Percentiles rank a stretch among this genome's conserved stretches.
These are phyloP conservation scores for Termitomyces sp. DNA, from an alignment of 768 basidiomycete species.

Conservation along the genomic window DNA sequence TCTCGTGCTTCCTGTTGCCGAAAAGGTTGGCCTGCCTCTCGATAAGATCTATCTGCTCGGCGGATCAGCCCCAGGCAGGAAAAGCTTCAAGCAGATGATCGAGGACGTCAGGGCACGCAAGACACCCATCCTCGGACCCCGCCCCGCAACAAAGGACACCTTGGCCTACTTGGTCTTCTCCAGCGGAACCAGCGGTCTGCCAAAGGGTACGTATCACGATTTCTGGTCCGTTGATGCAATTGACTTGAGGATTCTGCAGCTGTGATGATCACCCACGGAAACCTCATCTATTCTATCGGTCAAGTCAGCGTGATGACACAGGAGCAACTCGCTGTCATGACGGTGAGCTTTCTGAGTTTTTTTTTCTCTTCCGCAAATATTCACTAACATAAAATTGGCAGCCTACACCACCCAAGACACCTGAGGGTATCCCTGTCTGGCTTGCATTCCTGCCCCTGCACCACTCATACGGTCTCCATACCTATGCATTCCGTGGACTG, in stretches of 20 bases:
- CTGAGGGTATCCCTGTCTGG: constrained; percentile 41
- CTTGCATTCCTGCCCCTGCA: constrained; percentile 67
- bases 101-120: constrained; percentile 23
- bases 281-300: constrained; percentile 42
- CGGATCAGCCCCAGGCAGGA: constrained; percentile 34
- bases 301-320: constrained; percentile 32
- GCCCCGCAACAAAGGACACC: constrained; percentile 15
- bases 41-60: constrained; percentile 47
- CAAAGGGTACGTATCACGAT: constrained; percentile 15
- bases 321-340: constrained; percentile 29
- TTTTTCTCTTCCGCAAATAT: neutral
- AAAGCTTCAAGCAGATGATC: constrained; percentile 41
- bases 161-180: constrained; percentile 21
- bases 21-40: constrained; percentile 29
- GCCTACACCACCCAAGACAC: constrained; percentile 36
- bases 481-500: constrained; percentile 45
- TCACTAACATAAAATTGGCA: constrained; percentile 14
- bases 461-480: constrained; percentile 63
- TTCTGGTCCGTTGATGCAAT: constrained; percentile 13
- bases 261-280: constrained; percentile 74
- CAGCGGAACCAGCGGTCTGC: constrained; percentile 21
- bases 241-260: constrained; percentile 29
- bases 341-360: constrained; percentile 27
- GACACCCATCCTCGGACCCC: neutral
- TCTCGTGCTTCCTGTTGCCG: constrained; percentile 35